Evolutionary conservation across 345 rosid genomes (phyloP).

Genomic region (Streptanthus diversifolius): DNA sequence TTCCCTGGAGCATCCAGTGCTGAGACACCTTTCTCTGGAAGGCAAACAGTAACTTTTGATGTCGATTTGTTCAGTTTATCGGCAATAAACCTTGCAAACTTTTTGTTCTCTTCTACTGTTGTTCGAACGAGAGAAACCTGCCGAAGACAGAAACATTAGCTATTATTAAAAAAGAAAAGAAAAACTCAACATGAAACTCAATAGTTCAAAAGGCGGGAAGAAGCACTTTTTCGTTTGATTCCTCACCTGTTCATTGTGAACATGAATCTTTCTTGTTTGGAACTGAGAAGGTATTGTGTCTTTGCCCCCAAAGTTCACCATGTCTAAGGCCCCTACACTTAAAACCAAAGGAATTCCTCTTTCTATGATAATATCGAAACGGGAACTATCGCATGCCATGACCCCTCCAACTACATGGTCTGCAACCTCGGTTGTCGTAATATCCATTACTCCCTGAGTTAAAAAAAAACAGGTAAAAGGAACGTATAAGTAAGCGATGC

Average conservation of each 20-base stretch:
- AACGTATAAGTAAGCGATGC: neutral
- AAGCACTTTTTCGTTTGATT: neutral
- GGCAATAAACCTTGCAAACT: constrained; percentile 72
- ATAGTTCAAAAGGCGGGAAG: neutral
- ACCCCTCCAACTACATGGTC: constrained; percentile 89
- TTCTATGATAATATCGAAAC: constrained; percentile 70
- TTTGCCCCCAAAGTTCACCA: constrained; percentile 86
- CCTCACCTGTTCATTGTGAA: constrained; percentile 79
- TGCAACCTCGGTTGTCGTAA: constrained; percentile 94
- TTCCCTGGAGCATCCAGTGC: constrained; percentile 74
- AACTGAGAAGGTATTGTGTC: constrained; percentile 67
- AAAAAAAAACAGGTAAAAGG: neutral
- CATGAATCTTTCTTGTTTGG: constrained; percentile 63
- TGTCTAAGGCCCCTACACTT: constrained; percentile 90
- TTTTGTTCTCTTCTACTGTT: constrained; percentile 69
- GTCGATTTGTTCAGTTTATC: constrained; percentile 70
- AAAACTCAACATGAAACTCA: neutral
- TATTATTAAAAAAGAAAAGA: neutral
- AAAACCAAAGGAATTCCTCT: constrained; percentile 80
- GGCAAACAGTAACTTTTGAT: constrained; percentile 59
- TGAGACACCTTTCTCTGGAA: constrained; percentile 79
- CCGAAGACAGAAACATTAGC: constrained; percentile 11
- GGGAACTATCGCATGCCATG: constrained; percentile 88
- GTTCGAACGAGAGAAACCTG: constrained; percentile 87
- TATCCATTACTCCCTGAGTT: constrained; percentile 71